phyloP scores from a whole-genome alignment of 169 alveolate genomes.

The Cryptosporidium muris region DNA sequence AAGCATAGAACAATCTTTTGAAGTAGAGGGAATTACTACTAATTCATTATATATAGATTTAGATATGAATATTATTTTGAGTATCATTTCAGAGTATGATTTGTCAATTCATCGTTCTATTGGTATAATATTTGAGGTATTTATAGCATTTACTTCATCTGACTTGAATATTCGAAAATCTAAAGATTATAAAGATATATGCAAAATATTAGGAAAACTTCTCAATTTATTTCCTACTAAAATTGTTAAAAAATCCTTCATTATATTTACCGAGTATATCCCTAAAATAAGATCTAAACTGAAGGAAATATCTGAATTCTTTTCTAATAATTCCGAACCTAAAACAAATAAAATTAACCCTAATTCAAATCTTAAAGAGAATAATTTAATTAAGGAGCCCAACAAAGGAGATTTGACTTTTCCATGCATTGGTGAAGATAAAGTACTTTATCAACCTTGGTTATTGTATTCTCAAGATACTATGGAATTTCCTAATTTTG shows the following conservation, averaged over 20 bases:
- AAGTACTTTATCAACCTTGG: conserved; percentile 24
- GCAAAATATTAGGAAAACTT: background rate
- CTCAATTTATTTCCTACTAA: conserved; percentile 17
- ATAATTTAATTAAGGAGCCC: too few species aligned
- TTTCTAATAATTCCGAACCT: background rate
- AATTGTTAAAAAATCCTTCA: conserved; percentile 20
- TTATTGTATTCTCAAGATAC: conserved; percentile 5
- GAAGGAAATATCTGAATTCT: background rate
- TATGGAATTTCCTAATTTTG: background rate
- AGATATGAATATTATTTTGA: conserved; percentile 10
- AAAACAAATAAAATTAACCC: background rate
- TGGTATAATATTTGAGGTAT: conserved; percentile 60
- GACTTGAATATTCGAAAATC: background rate
- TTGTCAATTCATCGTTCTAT: conserved; percentile 59
- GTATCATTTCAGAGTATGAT: conserved; percentile 25
- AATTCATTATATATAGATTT: background rate
- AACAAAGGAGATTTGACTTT: background rate
- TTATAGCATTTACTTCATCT: conserved; percentile 12
- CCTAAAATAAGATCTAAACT: background rate
- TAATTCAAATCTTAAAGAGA: background rate
- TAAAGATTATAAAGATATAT: background rate
- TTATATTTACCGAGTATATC: conserved; percentile 41
- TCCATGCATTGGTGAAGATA: conserved; percentile 17
- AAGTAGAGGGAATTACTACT: too few species aligned
- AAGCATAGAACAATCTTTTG: background rate